Base-by-base conservation (phyloP, 805 yeast genomes). In the Zygosaccharomyces bisporus region DNA sequence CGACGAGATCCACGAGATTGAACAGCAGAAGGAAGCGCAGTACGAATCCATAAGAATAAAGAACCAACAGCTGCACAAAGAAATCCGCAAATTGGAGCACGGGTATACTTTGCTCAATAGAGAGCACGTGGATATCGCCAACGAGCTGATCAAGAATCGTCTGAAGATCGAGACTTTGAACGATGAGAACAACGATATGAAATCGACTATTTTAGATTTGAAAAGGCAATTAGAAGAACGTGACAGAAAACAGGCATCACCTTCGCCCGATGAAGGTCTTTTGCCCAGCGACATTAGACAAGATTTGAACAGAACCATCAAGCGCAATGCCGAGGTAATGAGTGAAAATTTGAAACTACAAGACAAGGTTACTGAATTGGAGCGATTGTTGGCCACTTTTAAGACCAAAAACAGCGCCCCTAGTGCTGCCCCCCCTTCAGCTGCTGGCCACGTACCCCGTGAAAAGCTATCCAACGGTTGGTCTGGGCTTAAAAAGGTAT, bases 81-180 rank as follows among this genome's bases (percentile, higher is more conserved):
- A 86, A 51, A 81, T 88, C 41, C 75, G 85, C 57, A 75, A 79
- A 47, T 71, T 89, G 30, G 95, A 88, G 63, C 72, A 80, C 13
- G 76, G 82, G 17, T 81, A 81, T 57, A 77, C 83, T 3, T 69
- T 78, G 1, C 68, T 91, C 47, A 88, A 86, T 59, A 73, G 78
- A 48, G 96, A 90, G 57, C 97, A 93, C 63, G 78, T 89, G 21
- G 84, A 79, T 43, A 78, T 89, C 30, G 95, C 95, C 3, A 91
- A 90, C 65, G 87, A 81, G 52, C 79, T 93, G 81, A 88, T 91
- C 25, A 79, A 79, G 51, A 83, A 86, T 31, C 81, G 93, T 57
- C 77, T 90, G 32, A 76, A 72, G 43, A 71, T 85, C 19, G 96
- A 95, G 2, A 82, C 83, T 25, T 63, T 91, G 19, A 71, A 75